Conservation (phyloP, 768 basidiomycete genomes). For the Lentinus brumalis region DNA sequence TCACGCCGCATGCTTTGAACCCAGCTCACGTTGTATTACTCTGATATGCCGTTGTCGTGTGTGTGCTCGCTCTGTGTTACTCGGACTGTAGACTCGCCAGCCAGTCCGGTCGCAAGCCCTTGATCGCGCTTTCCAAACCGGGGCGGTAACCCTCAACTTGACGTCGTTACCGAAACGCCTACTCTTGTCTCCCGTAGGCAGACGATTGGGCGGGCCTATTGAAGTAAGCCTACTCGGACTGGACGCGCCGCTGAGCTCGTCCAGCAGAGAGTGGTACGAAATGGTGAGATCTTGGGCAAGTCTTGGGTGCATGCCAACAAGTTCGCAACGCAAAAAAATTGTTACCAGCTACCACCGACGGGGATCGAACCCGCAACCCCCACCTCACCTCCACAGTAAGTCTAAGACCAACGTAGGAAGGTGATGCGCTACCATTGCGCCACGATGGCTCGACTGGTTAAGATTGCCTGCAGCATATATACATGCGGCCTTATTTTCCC, state of each 20-base stretch:
- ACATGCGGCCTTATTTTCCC: too few species aligned
- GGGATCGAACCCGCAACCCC: conserved; percentile 39
- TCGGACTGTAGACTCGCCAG: neutral
- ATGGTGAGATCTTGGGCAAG: too few species aligned
- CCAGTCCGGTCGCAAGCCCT: neutral
- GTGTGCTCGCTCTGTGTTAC: neutral
- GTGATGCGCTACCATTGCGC: conserved; percentile 40
- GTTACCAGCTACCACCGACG: conserved; percentile 30
- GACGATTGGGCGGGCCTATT: too few species aligned
- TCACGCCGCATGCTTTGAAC: conserved; percentile 11
- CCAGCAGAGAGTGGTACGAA: too few species aligned
- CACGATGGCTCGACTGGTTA: conserved; percentile 30
- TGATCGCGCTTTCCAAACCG: too few species aligned
- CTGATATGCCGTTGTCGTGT: neutral
- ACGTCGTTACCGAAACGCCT: too few species aligned
- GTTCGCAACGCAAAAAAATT: neutral
- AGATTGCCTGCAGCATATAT: too few species aligned
- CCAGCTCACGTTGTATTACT: conserved; percentile 9
- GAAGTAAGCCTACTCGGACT: too few species aligned
- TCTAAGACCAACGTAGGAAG: conserved; percentile 26
- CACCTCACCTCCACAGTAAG: conserved; percentile 23
- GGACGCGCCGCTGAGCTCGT: too few species aligned
- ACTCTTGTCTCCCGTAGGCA: too few species aligned
- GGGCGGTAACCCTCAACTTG: too few species aligned
- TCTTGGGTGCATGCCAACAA: too few species aligned